phyloP scores from a whole-genome alignment of 2,329 filamentous ascomycete species.

The Colletotrichum abscissum region DNA sequence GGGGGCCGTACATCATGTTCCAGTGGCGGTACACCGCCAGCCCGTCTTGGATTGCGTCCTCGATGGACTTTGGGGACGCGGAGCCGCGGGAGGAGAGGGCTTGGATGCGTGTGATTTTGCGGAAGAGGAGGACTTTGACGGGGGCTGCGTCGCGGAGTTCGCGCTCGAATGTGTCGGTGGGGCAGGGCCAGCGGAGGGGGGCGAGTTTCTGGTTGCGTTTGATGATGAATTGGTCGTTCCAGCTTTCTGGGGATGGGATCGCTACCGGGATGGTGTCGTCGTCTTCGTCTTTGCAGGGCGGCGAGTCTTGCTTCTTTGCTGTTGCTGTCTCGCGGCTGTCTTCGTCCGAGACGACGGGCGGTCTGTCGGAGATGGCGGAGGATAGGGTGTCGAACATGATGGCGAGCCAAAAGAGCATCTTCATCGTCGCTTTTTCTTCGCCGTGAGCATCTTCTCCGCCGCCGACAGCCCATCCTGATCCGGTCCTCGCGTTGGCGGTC shows the following conservation, averaged over 20 bases:
- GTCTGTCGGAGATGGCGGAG: slow-evolving; percentile 59
- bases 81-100: slow-evolving; percentile 55
- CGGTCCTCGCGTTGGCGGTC: not conserved
- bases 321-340: slow-evolving; percentile 46
- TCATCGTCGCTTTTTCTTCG: slow-evolving; percentile 56
- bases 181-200: slow-evolving; percentile 62
- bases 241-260: slow-evolving; percentile 34
- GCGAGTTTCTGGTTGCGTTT: slow-evolving; percentile 43
- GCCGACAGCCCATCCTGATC: fast-evolving
- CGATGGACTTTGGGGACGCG: slow-evolving; percentile 51
- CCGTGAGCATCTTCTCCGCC: not conserved
- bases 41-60: slow-evolving; percentile 59
- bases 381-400: slow-evolving; percentile 70
- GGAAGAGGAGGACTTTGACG: slow-evolving; percentile 69
- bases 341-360: slow-evolving; percentile 51
- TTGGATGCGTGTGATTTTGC: slow-evolving; percentile 66
- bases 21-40: slow-evolving; percentile 65
- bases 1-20: slow-evolving; percentile 61
- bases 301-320: too few relatives aligned
- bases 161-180: slow-evolving; percentile 61
- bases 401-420: slow-evolving; percentile 67
- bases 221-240: slow-evolving; percentile 50
- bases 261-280: slow-evolving; percentile 6
- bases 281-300: slow-evolving; percentile 39
- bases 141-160: slow-evolving; percentile 64